These are phyloP conservation scores for Scheffersomyces parashehatae DNA, from an alignment of 1,139 yeast genomes.

Conservation along the genomic window DNA sequence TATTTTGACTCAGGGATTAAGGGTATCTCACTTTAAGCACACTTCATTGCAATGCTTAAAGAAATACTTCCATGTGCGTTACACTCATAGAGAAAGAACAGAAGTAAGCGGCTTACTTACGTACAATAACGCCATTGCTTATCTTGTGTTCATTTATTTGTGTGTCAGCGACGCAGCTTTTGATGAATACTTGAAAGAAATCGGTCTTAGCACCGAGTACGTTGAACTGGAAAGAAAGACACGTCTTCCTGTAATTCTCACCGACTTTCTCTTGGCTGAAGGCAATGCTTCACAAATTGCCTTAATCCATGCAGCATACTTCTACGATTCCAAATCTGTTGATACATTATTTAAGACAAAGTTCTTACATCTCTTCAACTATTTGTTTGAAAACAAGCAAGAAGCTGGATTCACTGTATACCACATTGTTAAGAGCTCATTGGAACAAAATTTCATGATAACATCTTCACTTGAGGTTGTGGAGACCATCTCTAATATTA, in stretches of 20 bases:
- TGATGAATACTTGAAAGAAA: constrained; percentile 42
- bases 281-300: constrained; percentile 45
- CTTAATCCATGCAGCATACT: constrained; percentile 53
- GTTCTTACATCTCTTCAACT: constrained; percentile 51
- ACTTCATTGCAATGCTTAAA: constrained; percentile 55
- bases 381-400: constrained; percentile 38
- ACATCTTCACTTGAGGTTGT: constrained; percentile 31
- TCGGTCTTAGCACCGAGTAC: constrained; percentile 37
- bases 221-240: constrained; percentile 32
- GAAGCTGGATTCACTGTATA: constrained; percentile 46
- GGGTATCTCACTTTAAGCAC: constrained; percentile 60
- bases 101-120: constrained; percentile 5
- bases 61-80: constrained; percentile 49
- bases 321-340: constrained; percentile 49
- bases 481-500: constrained; percentile 29
- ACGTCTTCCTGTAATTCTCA: constrained; percentile 47
- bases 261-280: constrained; percentile 50
- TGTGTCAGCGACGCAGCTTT: constrained; percentile 52
- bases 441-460: constrained; percentile 38
- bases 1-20: constrained; percentile 61
- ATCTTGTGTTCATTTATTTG: constrained; percentile 58
- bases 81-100: constrained; percentile 21
- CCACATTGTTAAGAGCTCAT: constrained; percentile 39
- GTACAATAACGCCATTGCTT: constrained; percentile 33
- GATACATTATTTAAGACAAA: constrained; percentile 49